Conservation (phyloP, 2,329 filamentous ascomycete species). For the Teratosphaeria zuluensis region DNA sequence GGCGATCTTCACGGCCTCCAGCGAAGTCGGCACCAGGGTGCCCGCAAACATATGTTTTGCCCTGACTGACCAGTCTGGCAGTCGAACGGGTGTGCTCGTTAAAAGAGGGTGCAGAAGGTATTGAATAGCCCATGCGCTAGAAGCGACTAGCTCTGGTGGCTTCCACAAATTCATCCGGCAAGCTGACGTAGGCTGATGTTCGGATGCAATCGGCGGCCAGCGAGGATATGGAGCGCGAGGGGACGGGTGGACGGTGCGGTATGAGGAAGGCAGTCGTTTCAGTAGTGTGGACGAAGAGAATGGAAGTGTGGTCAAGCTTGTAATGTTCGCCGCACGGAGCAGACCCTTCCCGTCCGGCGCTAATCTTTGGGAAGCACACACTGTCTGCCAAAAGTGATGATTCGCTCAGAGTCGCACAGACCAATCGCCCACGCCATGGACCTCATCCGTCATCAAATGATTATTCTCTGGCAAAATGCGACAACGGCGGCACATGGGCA, state of each 20-base stretch:
- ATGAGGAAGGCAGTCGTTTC: not conserved
- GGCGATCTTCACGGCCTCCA: not conserved
- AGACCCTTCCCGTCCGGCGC: not conserved
- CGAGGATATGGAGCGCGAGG: not conserved
- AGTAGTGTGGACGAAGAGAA: not conserved
- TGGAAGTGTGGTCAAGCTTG: not conserved
- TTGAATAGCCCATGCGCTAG: not conserved
- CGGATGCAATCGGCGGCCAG: not conserved
- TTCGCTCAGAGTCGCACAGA: not conserved
- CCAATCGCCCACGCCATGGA: not conserved
- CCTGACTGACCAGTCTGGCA: not conserved
- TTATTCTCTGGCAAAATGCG: not conserved
- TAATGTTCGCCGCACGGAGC: not conserved
- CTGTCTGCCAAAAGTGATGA: not conserved
- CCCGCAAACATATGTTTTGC: not conserved
- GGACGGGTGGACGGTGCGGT: not conserved
- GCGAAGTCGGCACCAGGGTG: not conserved
- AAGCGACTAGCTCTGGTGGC: not conserved
- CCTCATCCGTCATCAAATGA: not conserved
- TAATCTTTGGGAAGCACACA: not conserved
- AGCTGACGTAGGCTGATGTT: not conserved
- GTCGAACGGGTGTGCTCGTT: not conserved
- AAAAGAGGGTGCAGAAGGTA: not conserved
- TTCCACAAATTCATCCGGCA: not conserved
- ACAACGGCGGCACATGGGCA: not conserved